Base-by-base conservation (phyloP, 2,329 filamentous ascomycete species). In the Escovopsis sp. region DNA sequence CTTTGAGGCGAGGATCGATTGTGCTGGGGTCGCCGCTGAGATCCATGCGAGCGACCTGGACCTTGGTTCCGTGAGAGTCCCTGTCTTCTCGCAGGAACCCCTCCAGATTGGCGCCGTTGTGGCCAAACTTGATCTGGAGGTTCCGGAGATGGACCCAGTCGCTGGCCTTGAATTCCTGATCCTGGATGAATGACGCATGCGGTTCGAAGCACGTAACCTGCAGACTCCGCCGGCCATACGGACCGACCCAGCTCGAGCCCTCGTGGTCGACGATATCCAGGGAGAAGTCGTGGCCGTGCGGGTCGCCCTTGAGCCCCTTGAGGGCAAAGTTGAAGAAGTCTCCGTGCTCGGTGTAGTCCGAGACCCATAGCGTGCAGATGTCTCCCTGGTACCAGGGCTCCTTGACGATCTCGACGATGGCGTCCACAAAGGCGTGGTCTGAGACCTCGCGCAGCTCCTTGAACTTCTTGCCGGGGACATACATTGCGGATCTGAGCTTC, bases 311-410 rank as follows among this genome's bases (percentile, higher is more conserved):
- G 20, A 55, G 53, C 44, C 52, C 59, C 10, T 53, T 51, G 39
- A 54, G 58, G 32, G 45, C 48, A 42, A 50, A 76, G 31, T 76
- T 59, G 48, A 70, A 79, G 44, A 95, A 77, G 1, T 53, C 45
- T 0, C 66, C 53, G 52, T 95, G 85, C 39, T 74, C 63, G 0
- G 86, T 93, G 57, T 88, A 94, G 58, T 95, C 88, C 0, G 84
- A 82, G 14, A 94, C 64, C 65, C 87, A 87, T 0, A 94, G 48
- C 5, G 76, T 74, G 11, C 73, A 60, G 43, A 61, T 71, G 24
- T 71, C 67, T 16, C 55, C 53, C 7, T 50, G 15, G 27, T 66
- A 60, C 35, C 57, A 67, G 0, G 71, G 70, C 2, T 65, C 59
- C 37, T 58, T 66, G 37, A 87, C 71, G 2, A 94, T 74, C 53